phyloP scores from a whole-genome alignment of 805 yeast genomes.

The Yarrowia hollandica region DNA sequence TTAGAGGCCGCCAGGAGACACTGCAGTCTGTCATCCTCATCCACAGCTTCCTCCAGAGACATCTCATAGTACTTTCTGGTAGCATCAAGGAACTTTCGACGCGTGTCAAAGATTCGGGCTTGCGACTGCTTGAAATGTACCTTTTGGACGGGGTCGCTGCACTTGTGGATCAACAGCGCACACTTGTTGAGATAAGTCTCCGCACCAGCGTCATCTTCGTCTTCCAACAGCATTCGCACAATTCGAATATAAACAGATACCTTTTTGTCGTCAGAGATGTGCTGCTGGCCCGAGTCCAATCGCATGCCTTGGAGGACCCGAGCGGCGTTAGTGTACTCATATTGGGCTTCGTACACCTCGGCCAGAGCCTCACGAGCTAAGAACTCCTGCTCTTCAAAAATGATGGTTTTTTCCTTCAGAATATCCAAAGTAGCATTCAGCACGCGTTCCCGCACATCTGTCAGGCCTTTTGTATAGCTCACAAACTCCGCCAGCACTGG shows the following conservation, averaged over 20 bases:
- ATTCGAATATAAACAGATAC: slow-evolving; percentile 37
- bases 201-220: slow-evolving; percentile 37
- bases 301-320: slow-evolving; percentile 35
- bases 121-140: slow-evolving; percentile 39
- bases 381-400: slow-evolving; percentile 36
- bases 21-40: slow-evolving; percentile 35
- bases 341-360: slow-evolving; percentile 33
- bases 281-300: slow-evolving; percentile 32
- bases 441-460: neutral
- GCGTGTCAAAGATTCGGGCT: slow-evolving; percentile 40
- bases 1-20: slow-evolving; percentile 38
- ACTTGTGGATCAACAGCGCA: slow-evolving; percentile 34
- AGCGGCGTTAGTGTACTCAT: slow-evolving; percentile 35
- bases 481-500: slow-evolving; percentile 25
- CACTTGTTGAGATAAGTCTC: slow-evolving; percentile 37
- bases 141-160: slow-evolving; percentile 31
- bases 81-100: slow-evolving; percentile 39
- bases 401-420: neutral
- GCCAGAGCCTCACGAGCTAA: slow-evolving; percentile 37
- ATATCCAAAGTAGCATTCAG: neutral
- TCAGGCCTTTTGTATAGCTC: neutral
- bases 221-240: slow-evolving; percentile 37
- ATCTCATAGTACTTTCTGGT: slow-evolving; percentile 38
- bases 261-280: slow-evolving; percentile 34
- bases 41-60: slow-evolving; percentile 35